Evolutionary conservation across 768 basidiomycete species (phyloP).

Genomic region (Trametes villosa): DNA sequence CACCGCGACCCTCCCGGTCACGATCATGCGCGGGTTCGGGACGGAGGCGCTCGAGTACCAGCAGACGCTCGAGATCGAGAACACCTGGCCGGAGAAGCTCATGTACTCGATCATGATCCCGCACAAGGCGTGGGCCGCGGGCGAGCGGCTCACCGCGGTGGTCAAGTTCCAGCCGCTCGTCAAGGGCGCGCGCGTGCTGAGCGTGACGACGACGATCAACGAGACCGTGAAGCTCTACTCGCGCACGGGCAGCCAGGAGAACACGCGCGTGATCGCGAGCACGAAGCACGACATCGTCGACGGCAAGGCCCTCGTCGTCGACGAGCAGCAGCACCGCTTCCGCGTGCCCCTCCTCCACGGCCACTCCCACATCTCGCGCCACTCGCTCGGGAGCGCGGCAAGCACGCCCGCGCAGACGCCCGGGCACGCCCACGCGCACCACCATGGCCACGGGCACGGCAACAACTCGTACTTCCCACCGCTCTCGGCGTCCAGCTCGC

Average conservation of each 20-base stretch:
- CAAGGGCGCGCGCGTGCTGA: slow-evolving; percentile 80
- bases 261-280: slow-evolving; percentile 61
- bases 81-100: slow-evolving; percentile 96
- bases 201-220: slow-evolving; percentile 68
- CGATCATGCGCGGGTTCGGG: slow-evolving; percentile 73
- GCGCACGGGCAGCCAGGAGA: slow-evolving; percentile 60
- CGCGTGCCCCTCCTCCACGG: slow-evolving; percentile 29
- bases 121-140: slow-evolving; percentile 94
- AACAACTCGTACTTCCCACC: slow-evolving; percentile 25
- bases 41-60: slow-evolving; percentile 92
- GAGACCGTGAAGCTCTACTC: slow-evolving; percentile 71
- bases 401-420: slow-evolving; percentile 22
- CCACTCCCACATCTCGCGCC: slow-evolving; percentile 14
- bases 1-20: slow-evolving; percentile 61
- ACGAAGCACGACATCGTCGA: slow-evolving; percentile 69
- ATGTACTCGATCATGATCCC: slow-evolving; percentile 95
- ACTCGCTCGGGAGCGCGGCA: slow-evolving; percentile 7
- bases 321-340: slow-evolving; percentile 36
- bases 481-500: slow-evolving; percentile 8
- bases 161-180: slow-evolving; percentile 86
- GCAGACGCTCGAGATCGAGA: slow-evolving; percentile 93
- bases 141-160: slow-evolving; percentile 79
- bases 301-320: slow-evolving; percentile 50
- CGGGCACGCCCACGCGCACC: slow-evolving; percentile 5
- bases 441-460: neutral